phyloP scores from a whole-genome alignment of 2,329 filamentous ascomycete species.

The Xylaria digitata region DNA sequence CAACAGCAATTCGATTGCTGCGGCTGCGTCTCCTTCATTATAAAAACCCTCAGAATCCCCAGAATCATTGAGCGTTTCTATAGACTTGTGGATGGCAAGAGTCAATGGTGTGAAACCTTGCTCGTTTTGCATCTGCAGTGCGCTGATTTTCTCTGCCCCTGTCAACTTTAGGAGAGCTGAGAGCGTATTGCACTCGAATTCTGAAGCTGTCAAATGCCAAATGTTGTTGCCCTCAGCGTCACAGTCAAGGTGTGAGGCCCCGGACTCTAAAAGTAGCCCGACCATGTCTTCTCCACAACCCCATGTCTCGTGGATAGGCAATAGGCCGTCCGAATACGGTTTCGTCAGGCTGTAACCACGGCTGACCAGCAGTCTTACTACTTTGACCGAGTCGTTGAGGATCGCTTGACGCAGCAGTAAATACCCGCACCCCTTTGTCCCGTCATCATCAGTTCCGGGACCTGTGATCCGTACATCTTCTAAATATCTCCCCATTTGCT shows the following conservation, averaged over 20 bases:
- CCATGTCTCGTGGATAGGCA: conserved; percentile 14
- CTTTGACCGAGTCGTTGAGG: background rate
- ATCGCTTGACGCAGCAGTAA: conserved; percentile 12
- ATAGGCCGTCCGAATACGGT: background rate
- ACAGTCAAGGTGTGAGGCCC: conserved; percentile 14
- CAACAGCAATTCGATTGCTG: background rate
- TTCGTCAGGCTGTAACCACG: conserved; percentile 7
- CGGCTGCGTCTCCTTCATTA: background rate
- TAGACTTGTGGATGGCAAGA: background rate
- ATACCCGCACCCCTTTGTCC: conserved; percentile 4
- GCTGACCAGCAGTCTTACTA: background rate
- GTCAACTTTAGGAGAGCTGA: conserved; percentile 3
- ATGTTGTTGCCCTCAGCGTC: conserved; percentile 10
- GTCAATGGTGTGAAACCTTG: conserved; percentile 24
- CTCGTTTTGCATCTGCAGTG: conserved; percentile 13
- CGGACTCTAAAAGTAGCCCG: conserved; percentile 5
- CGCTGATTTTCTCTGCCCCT: background rate
- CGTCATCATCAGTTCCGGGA: conserved; percentile 14
- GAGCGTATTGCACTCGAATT: background rate
- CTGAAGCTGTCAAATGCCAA: conserved; percentile 18
- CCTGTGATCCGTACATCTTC: conserved; percentile 18
- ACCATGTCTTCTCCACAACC: background rate
- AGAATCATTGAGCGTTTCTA: too few species aligned
- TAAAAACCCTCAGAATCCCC: background rate
- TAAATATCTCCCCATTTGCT: conserved; percentile 14